A percentile compares a stretch with the other conserved stretches of the same genome.
Evolutionary conservation across 1,284 basidiomycete genomes (phyloP).

Genomic region (Vanrija sp.): DNA sequence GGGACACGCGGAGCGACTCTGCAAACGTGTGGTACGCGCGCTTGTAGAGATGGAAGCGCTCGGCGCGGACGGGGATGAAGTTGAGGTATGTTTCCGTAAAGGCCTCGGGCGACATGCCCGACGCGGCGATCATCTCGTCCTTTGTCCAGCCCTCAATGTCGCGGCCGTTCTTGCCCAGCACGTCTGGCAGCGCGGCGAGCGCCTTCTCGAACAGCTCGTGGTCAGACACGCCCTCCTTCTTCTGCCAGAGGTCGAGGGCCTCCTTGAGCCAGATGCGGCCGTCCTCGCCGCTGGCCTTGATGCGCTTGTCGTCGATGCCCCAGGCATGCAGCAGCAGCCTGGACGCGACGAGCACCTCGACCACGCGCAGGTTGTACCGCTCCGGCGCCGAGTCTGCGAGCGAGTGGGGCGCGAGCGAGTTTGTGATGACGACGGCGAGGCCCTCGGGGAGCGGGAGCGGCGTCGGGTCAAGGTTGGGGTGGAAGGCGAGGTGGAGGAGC

Average conservation of each 20-base stretch:
- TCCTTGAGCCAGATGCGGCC: conserved; percentile 39
- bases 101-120: conserved; percentile 56
- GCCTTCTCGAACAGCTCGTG: conserved; percentile 26
- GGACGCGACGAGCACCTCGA: conserved; percentile 76
- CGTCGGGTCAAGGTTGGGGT: conserved; percentile 65
- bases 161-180: conserved; percentile 24
- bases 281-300: conserved; percentile 8
- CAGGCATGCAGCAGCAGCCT: conserved; percentile 63
- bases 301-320: conserved; percentile 45
- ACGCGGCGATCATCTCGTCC: conserved; percentile 66
- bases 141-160: conserved; percentile 43
- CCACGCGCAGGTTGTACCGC: conserved; percentile 80
- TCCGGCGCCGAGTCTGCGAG: conserved; percentile 71
- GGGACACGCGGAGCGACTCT: conserved; percentile 71
- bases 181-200: conserved; percentile 13
- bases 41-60: conserved; percentile 71
- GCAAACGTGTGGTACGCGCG: conserved; percentile 71
- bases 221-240: conserved; percentile 24
- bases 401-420: conserved; percentile 77
- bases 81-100: conserved; percentile 64
- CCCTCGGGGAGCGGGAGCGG: conserved; percentile 47
- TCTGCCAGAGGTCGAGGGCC: conserved; percentile 55
- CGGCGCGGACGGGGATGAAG: conserved; percentile 72
- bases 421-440: conserved; percentile 69
- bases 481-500: conserved; percentile 75